Percentiles rank a stretch among this genome's conserved stretches.
phyloP scores from a whole-genome alignment of 805 yeast genomes.

The Candida suzukii region DNA sequence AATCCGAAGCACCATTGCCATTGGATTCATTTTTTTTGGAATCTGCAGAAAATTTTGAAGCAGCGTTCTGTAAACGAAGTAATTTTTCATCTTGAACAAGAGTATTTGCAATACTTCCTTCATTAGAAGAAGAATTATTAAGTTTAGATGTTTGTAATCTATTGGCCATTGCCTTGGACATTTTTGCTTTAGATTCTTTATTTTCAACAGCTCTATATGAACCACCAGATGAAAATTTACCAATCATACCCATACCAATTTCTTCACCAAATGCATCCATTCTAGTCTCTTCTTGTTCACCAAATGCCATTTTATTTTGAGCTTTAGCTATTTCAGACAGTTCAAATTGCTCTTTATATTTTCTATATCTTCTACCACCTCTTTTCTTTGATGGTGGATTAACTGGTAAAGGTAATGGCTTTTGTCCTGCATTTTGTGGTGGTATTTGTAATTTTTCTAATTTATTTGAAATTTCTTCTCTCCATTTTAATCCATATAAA shows the following conservation, averaged over 20 bases:
- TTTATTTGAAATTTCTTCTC: conserved; percentile 51
- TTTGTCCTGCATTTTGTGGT: conserved; percentile 61
- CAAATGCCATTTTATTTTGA: conserved; percentile 81
- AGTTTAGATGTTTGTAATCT: conserved; percentile 26
- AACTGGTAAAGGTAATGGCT: conserved; percentile 66
- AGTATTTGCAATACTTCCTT: background rate
- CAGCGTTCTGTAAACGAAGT: background rate
- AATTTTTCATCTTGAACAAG: background rate
- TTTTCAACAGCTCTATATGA: conserved; percentile 17
- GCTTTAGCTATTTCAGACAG: conserved; percentile 77
- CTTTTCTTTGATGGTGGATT: conserved; percentile 75
- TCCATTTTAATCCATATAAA: conserved; percentile 50
- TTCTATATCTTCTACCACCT: conserved; percentile 78
- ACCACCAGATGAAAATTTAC: conserved; percentile 17
- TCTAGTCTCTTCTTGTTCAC: conserved; percentile 57
- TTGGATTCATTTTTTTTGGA: background rate
- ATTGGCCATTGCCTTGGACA: conserved; percentile 54
- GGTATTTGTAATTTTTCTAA: conserved; percentile 71
- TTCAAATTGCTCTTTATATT: conserved; percentile 72
- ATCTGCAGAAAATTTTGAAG: no score
- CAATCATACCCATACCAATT: conserved; percentile 73
- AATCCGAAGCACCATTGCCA: background rate
- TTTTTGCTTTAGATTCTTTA: conserved; percentile 42
- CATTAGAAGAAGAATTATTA: background rate
- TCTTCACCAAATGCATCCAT: conserved; percentile 72